A percentile compares a stretch with the other conserved stretches of the same genome.
These are phyloP conservation scores for Pestalotiopsis sp. DNA, from an alignment of 2,329 filamentous ascomycete genomes.

Conservation along the genomic window DNA sequence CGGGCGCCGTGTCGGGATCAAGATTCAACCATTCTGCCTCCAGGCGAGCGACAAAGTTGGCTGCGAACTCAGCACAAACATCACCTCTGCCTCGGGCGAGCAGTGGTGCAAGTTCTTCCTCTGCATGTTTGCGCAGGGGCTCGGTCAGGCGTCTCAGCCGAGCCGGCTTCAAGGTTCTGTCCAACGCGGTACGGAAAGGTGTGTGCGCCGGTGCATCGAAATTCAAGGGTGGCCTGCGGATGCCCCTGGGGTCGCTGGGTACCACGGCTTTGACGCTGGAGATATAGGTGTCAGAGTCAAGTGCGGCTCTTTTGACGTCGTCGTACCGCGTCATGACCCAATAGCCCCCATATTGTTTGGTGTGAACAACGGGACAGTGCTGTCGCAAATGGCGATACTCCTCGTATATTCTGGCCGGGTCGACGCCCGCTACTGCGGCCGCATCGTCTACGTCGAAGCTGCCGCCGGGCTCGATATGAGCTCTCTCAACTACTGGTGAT, in stretches of 20 bases:
- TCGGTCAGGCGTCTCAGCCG: slow-evolving; percentile 16
- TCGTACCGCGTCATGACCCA: slow-evolving; percentile 23
- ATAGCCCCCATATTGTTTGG: slow-evolving; percentile 21
- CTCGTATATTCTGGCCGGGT: slow-evolving; percentile 17
- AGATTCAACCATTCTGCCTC: slow-evolving; percentile 24
- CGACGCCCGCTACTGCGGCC: slow-evolving; percentile 19
- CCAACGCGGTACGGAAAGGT: slow-evolving; percentile 21
- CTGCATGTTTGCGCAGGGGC: slow-evolving; percentile 16
- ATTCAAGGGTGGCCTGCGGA: slow-evolving; percentile 21
- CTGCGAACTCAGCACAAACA: slow-evolving; percentile 20
- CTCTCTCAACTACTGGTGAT: neutral
- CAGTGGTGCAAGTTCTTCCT: slow-evolving; percentile 16
- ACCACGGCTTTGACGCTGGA: slow-evolving; percentile 19
- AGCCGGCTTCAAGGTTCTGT: slow-evolving; percentile 19
- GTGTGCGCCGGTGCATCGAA: slow-evolving; percentile 23
- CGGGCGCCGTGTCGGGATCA: slow-evolving; percentile 18
- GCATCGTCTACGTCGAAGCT: slow-evolving; percentile 18
- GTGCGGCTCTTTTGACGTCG: slow-evolving; percentile 20
- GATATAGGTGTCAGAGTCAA: slow-evolving; percentile 19
- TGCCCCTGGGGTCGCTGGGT: slow-evolving; percentile 17
- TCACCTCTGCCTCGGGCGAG: slow-evolving; percentile 15
- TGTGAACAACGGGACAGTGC: slow-evolving; percentile 19
- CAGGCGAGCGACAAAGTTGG: slow-evolving; percentile 20
- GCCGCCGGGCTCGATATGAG: neutral
- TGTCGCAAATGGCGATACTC: slow-evolving; percentile 20